A percentile compares a stretch with the other conserved stretches of the same genome.
Conservation (phyloP, 148 eudicot genomes). For the Camellia sinensis region DNA sequence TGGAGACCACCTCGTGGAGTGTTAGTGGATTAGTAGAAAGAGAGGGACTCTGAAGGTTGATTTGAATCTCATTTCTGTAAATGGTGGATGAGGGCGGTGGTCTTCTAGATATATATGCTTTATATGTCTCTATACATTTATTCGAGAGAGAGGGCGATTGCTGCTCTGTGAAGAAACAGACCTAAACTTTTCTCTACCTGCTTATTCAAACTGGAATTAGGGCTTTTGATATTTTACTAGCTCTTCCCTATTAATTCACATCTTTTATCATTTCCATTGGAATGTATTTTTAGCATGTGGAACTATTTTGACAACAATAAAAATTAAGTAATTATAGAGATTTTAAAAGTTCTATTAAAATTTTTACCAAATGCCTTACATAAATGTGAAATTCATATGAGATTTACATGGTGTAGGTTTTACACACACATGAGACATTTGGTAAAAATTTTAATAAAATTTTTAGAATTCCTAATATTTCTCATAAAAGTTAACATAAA, state of each 20-base stretch:
- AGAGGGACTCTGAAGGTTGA: conserved; percentile 12
- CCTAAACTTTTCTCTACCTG: background rate
- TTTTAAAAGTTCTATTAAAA: too few relatives aligned
- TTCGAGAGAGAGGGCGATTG: background rate
- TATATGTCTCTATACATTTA: background rate
- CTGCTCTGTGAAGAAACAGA: conserved; percentile 5
- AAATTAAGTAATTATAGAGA: too few relatives aligned
- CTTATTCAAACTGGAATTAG: background rate
- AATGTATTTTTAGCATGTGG: too few relatives aligned
- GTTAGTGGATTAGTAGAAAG: conserved; percentile 24
- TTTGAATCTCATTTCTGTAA: conserved; percentile 26
- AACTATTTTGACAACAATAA: too few relatives aligned
- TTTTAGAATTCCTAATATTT: too few relatives aligned
- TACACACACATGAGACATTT: too few relatives aligned
- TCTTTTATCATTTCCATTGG: too few relatives aligned
- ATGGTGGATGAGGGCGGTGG: conserved; percentile 75
- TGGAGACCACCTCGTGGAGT: conserved; percentile 24
- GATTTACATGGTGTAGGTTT: too few relatives aligned
- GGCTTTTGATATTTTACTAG: background rate
- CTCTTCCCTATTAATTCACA: background rate
- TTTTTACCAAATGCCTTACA: too few relatives aligned
- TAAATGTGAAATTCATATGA: too few relatives aligned
- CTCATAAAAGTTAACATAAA: too few relatives aligned
- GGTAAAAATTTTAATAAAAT: too few relatives aligned
- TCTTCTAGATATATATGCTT: conserved; percentile 8